Percentiles rank a stretch among this genome's conserved stretches.
Conservation (phyloP, 805 yeast genomes). For the Kregervanrija delftensis region DNA sequence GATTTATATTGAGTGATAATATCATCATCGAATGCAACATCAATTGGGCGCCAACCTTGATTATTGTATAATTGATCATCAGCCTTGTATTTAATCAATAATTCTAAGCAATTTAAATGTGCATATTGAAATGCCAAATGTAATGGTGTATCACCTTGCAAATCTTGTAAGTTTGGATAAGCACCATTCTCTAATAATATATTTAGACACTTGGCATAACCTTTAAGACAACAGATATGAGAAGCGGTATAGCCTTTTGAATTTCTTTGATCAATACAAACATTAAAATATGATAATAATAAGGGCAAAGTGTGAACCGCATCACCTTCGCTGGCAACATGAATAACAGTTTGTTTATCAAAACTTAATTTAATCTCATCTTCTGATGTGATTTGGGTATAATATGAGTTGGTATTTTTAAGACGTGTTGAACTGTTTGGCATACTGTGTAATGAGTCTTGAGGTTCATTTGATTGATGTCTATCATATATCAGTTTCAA, state of each 20-base stretch:
- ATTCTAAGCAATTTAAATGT: conserved; percentile 45
- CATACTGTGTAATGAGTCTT: conserved; percentile 1
- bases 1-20: conserved; percentile 36
- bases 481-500: conserved; percentile 9
- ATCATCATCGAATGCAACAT: conserved; percentile 49
- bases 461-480: conserved; percentile 12
- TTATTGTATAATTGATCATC: conserved; percentile 43
- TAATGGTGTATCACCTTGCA: conserved; percentile 72
- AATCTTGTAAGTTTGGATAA: conserved; percentile 64
- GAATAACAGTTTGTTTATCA: conserved; percentile 59
- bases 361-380: conserved; percentile 39
- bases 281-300: conserved; percentile 54
- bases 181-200: conserved; percentile 71
- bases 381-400: conserved; percentile 25
- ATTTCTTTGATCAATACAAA: conserved; percentile 41
- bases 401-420: conserved; percentile 5
- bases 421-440: neutral
- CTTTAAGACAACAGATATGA: conserved; percentile 59
- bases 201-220: conserved; percentile 56
- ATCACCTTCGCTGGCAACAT: conserved; percentile 51
- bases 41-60: conserved; percentile 61
- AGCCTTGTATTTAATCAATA: conserved; percentile 44
- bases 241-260: conserved; percentile 51
- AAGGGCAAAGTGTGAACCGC: conserved; percentile 63
- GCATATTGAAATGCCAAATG: conserved; percentile 79